Conservation (phyloP, 202 grass and related monocot genomes). For the Hordeum pubiflorum region DNA sequence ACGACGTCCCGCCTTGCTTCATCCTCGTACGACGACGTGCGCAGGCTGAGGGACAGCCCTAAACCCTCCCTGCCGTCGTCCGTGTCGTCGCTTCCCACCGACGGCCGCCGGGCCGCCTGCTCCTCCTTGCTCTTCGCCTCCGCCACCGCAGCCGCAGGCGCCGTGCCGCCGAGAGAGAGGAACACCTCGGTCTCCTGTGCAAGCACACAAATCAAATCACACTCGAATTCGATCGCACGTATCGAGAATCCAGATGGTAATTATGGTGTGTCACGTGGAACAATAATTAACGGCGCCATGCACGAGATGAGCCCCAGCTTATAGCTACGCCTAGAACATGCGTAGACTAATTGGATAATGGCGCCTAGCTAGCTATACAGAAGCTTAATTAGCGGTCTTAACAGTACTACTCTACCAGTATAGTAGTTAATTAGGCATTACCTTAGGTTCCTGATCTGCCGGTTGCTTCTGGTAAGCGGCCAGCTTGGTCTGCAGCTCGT, state of each 20-base stretch:
- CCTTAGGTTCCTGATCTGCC: slow-evolving; percentile 48
- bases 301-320: slow-evolving; percentile 17
- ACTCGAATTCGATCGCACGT: neutral
- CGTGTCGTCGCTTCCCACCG: slow-evolving; percentile 31
- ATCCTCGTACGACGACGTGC: slow-evolving; percentile 41
- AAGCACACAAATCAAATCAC: slow-evolving; percentile 24
- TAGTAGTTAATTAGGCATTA: neutral
- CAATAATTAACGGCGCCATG: slow-evolving; percentile 21
- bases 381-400: neutral
- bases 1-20: slow-evolving; percentile 13
- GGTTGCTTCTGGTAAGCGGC: slow-evolving; percentile 47
- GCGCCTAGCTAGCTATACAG: neutral
- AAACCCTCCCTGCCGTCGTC: slow-evolving; percentile 57
- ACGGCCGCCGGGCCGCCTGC: slow-evolving; percentile 13
- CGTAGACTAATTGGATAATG: slow-evolving; percentile 26
- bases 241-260: slow-evolving; percentile 27
- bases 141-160: neutral
- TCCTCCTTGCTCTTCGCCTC: slow-evolving; percentile 17
- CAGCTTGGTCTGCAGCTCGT: slow-evolving; percentile 71
- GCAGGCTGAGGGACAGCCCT: slow-evolving; percentile 67
- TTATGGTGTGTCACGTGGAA: slow-evolving; percentile 45
- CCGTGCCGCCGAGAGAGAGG: slow-evolving; percentile 51
- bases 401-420: neutral
- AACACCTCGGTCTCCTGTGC: slow-evolving; percentile 57
- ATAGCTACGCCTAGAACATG: slow-evolving; percentile 12